These are phyloP conservation scores for Cytospora piceae DNA, from an alignment of 2,329 filamentous ascomycete genomes.

Conservation along the genomic window DNA sequence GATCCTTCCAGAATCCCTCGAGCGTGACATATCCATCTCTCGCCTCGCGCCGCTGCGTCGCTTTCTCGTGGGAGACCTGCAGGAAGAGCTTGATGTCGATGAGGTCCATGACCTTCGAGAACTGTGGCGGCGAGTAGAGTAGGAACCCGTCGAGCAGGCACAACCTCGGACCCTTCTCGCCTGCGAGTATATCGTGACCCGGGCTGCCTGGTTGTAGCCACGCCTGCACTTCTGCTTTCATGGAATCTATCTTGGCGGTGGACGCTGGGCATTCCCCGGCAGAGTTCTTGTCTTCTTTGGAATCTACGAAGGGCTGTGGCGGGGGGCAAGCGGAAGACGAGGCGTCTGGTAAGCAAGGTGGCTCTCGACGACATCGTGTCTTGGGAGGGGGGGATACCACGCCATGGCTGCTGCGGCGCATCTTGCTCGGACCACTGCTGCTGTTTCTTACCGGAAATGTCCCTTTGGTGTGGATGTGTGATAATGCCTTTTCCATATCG, in stretches of 20 bases:
- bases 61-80: conserved; percentile 65
- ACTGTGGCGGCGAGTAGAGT: conserved; percentile 64
- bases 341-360: conserved; percentile 18
- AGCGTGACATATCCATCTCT: conserved; percentile 78
- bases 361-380: conserved; percentile 33
- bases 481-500: conserved; percentile 67
- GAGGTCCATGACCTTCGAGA: conserved; percentile 58
- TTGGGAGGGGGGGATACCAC: conserved; percentile 33
- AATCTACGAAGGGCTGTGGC: conserved; percentile 52
- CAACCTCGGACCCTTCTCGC: conserved; percentile 47
- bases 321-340: conserved; percentile 26
- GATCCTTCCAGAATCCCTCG: conserved; percentile 94
- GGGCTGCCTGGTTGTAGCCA: conserved; percentile 52
- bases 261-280: conserved; percentile 59
- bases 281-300: conserved; percentile 67
- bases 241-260: conserved; percentile 48
- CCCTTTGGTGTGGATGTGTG: conserved; percentile 71
- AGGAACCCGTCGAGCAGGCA: conserved; percentile 89
- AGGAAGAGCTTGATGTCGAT: conserved; percentile 82
- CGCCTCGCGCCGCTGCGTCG: conserved; percentile 68
- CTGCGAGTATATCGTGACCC: conserved; percentile 43
- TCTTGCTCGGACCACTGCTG: conserved; percentile 32
- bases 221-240: conserved; percentile 51
- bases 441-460: conserved; percentile 60
- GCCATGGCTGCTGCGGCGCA: conserved; percentile 38